Evolutionary conservation across 2,329 filamentous ascomycete species (phyloP), one percentile per base, ranked within the genome.

Genomic region (Magnaporthiopsis rhizophila): DNA sequence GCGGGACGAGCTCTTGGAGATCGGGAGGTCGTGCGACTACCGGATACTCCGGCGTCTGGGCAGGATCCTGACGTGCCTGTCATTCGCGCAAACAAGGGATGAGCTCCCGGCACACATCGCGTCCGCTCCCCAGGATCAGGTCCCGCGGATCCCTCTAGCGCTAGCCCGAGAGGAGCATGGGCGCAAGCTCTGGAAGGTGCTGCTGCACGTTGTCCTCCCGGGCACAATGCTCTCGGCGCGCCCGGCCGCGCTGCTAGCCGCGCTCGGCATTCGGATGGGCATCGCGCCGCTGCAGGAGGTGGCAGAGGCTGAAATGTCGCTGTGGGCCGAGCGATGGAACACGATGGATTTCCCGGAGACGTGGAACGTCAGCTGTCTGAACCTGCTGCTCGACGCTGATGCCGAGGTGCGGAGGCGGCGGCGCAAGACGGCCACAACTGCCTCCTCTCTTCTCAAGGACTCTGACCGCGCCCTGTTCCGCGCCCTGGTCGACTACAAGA

Each of bases 21-120:
- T 84, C 65, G 79, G 79, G 9, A 74, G 81, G 15, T 83, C 80
- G 0, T 84, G 81, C 68, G 77, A 83, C 62, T 73, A 77, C 62
- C 73, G 72, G 3, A 79, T 83, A 61, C 74, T 83, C 1, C 76
- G 76, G 15, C 77, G 81, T 0, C 72, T 84, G 1, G 79, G 81
- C 9, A 76, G 74, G 36, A 75, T 82, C 6, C 72, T 84, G 13
- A 81, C 80, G 0, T 76, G 75, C 5, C 68, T 83, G 5, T 79
- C 77, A 1, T 82, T 79, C 66, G 77, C 79, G 8, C 69, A 73
- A 32, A 74, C 74, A 2, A 69, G 72, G 36, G 71, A 73, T 1
- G 76, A 79, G 5, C 71, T 83, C 28, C 80, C 81, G 0, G 73
- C 70, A 0, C 80, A 83, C 63, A 75, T 83, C 65, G 72, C 68